Conservation (phyloP, 371 early-diverging fungal genomes). For the Mortierella sp. region DNA sequence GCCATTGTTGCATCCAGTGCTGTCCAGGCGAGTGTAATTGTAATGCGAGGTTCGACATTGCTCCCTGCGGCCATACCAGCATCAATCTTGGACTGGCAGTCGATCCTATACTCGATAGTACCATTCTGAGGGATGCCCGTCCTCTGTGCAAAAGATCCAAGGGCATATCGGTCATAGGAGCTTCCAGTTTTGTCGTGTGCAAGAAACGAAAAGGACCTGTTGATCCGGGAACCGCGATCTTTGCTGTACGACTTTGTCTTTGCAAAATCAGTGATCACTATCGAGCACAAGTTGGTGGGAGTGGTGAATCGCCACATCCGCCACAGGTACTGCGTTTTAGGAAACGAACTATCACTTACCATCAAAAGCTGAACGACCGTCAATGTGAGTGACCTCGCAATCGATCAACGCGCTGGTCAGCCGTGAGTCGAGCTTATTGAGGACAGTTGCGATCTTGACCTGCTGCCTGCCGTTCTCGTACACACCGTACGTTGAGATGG, state of each 20-base stretch:
- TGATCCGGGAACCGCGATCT: slow-evolving; percentile 43
- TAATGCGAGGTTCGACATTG: slow-evolving; percentile 1
- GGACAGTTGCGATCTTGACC: slow-evolving; percentile 38
- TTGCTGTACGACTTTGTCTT: slow-evolving; percentile 41
- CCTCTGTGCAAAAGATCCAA: slow-evolving; percentile 47
- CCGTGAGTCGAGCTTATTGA: slow-evolving; percentile 30
- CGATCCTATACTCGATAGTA: slow-evolving; percentile 37
- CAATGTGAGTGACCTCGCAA: slow-evolving; percentile 51
- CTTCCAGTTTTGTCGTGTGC: slow-evolving; percentile 40
- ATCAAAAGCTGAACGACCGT: slow-evolving; percentile 41
- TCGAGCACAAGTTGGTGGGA: too few relatives aligned
- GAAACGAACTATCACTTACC: slow-evolving; percentile 1
- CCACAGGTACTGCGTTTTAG: background rate
- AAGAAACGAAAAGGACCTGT: slow-evolving; percentile 46
- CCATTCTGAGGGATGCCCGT: slow-evolving; percentile 27
- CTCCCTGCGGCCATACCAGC: background rate
- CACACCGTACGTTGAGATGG: slow-evolving; percentile 45
- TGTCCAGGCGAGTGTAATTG: slow-evolving; percentile 30
- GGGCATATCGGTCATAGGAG: slow-evolving; percentile 26
- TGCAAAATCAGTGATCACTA: slow-evolving; percentile 31
- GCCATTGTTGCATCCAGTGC: slow-evolving; percentile 42
- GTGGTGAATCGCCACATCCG: too few relatives aligned
- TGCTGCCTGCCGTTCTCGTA: slow-evolving; percentile 39
- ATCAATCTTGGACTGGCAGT: slow-evolving; percentile 23
- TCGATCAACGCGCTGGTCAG: slow-evolving; percentile 23